Evolutionary conservation across 164 flowering plant species (phyloP), one percentile per base, ranked within the genome.

Genomic region (Annona cherimola): DNA sequence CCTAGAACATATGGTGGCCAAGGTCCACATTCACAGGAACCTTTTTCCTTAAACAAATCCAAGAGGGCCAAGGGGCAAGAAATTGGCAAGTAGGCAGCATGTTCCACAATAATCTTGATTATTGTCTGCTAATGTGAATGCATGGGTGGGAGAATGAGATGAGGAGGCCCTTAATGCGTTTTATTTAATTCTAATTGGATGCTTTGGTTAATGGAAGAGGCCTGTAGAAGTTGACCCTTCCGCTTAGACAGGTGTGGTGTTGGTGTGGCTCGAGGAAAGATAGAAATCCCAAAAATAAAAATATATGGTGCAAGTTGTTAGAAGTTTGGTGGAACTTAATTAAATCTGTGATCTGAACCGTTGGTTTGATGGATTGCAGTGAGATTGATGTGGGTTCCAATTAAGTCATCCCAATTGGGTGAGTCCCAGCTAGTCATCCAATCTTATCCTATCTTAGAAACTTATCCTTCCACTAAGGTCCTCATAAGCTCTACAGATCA

Each of bases 221-320:
- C 69, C 69, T 72, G 71, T 20, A 46, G 62, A 68, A 71, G 81
- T 78, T 80, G 80, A 80, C 78, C 70, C 67, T 4, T 5, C 5
- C 16, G 5, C 42, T 40, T 65, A 66, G 69, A 66, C 35, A 43
- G 16, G 7, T 60, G 43, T 69, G 71, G 66, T 63, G 74, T 71
- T 73, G 73, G 83, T 71, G 85, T 79, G 87, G 87, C 87, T 82
- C 83, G 87, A 84, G 85, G 79, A 77, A 63, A 71, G 65, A 64
- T 74, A 46, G 4, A 44, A 62, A 70, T n/a, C 35, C 35, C 35
- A 26, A 26, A 26, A 26, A 26, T 26, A 26, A 26, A 26, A 26
- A 26, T 26, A 26, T 26, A 26, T 1, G 35, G 35, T 26, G 35
- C 35, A 26, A 26, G 35, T 26, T 26, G 35, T 26, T 26, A 26